Conservation (phyloP, 495 filamentous ascomycete species). For the Saxophila tyrrhenica region DNA sequence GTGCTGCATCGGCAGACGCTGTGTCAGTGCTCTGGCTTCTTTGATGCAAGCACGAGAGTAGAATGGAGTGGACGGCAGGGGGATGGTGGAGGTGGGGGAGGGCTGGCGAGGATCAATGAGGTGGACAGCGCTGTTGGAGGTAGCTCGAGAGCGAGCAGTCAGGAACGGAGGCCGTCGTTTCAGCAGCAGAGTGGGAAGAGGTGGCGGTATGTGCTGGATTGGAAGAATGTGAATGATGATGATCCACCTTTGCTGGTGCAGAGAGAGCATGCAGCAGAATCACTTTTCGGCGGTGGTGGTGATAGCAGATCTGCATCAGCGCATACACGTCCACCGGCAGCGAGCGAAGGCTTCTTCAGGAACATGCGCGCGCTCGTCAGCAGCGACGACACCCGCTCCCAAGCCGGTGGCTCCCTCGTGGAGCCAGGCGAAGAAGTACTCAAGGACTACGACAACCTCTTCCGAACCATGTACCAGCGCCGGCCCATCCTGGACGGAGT, state of each 20-base stretch:
- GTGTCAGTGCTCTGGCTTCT: slow-evolving; percentile 82
- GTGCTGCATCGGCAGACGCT: slow-evolving; percentile 76
- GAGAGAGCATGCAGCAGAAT: slow-evolving; percentile 41
- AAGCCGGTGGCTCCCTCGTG: slow-evolving; percentile 32
- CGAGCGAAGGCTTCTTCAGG: slow-evolving; percentile 62
- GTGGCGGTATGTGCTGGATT: slow-evolving; percentile 83
- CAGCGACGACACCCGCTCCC: slow-evolving; percentile 7
- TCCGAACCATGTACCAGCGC: slow-evolving; percentile 89
- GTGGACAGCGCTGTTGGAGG: slow-evolving; percentile 34
- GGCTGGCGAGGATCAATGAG: slow-evolving; percentile 47
- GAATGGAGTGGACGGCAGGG: slow-evolving; percentile 48
- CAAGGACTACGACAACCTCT: slow-evolving; percentile 85
- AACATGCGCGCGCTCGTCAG: slow-evolving; percentile 64
- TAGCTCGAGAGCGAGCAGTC: slow-evolving; percentile 25
- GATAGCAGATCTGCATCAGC: slow-evolving; percentile 20
- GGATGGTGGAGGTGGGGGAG: slow-evolving; percentile 21
- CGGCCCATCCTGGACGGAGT: slow-evolving; percentile 65
- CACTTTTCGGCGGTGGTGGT: slow-evolving; percentile 37
- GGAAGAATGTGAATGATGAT: slow-evolving; percentile 48
- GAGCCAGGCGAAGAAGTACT: slow-evolving; percentile 56
- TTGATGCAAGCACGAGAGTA: slow-evolving; percentile 76
- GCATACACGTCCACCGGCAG: slow-evolving; percentile 31
- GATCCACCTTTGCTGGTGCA: slow-evolving; percentile 84
- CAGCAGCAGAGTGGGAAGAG: slow-evolving; percentile 29
- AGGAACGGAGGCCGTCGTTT: slow-evolving; percentile 23